Evolutionary conservation across 257 asterid species (phyloP).

Genomic region (Nicotiana tabacum): DNA sequence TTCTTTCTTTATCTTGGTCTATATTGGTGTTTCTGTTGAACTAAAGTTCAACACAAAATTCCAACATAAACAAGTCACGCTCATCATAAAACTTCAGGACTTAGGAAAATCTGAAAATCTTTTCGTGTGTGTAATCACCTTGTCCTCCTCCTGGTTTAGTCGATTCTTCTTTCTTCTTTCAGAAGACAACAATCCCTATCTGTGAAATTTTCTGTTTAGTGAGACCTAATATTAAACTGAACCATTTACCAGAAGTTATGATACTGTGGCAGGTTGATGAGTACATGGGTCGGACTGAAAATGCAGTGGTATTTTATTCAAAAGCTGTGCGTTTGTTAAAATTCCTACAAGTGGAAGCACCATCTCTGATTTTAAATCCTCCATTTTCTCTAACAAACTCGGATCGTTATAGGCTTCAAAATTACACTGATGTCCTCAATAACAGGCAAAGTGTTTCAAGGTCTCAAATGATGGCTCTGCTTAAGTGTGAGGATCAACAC

Average conservation of each 20-base stretch:
- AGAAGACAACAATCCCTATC: neutral
- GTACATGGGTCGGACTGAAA: constrained; percentile 55
- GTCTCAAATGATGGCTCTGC: constrained; percentile 58
- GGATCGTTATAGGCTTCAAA: constrained; percentile 61
- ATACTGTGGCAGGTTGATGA: constrained; percentile 57
- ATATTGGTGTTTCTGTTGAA: neutral
- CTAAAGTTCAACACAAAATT: constrained; percentile 1
- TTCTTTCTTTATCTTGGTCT: constrained; percentile 10
- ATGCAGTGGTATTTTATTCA: constrained; percentile 53
- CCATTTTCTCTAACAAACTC: constrained; percentile 73
- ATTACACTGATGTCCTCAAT: constrained; percentile 54
- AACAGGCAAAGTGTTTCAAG: constrained; percentile 60
- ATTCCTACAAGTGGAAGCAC: constrained; percentile 74
- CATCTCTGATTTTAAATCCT: constrained; percentile 69
- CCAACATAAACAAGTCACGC: neutral
- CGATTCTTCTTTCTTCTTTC: neutral
- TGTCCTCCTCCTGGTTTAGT: neutral
- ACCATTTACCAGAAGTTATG: constrained; percentile 11
- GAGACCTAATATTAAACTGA: neutral
- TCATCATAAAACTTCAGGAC: neutral
- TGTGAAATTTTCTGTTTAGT: neutral
- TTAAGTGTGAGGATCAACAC: constrained; percentile 43
- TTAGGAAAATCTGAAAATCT: neutral
- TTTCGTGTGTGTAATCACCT: neutral
- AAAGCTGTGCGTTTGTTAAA: constrained; percentile 50